A percentile compares a stretch with the other conserved stretches of the same genome.
Conservation (phyloP, 106 monocot genomes). For the Acorus calamus region DNA sequence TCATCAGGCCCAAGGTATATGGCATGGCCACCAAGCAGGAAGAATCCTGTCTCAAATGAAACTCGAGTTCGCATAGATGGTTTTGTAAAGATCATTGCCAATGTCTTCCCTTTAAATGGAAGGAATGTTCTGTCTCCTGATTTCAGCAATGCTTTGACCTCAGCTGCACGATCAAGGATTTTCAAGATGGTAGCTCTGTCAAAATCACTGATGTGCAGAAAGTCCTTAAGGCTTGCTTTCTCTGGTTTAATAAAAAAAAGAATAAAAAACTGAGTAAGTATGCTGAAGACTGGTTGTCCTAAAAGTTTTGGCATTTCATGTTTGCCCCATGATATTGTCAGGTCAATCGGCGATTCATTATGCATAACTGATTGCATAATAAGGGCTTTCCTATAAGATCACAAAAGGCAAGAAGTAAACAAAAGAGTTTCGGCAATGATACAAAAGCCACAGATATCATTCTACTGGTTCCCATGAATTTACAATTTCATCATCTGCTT, state of each 20-base stretch:
- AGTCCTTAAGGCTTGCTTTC: constrained; percentile 46
- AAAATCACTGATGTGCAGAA: constrained; percentile 85
- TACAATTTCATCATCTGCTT: too few relatives aligned
- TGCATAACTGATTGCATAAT: too few relatives aligned
- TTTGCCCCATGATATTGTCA: too few relatives aligned
- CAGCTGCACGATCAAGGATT: constrained; percentile 63
- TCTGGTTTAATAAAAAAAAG: constrained; percentile 19
- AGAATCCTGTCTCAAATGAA: constrained; percentile 96
- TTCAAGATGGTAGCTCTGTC: constrained; percentile 75
- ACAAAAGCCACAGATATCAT: too few relatives aligned
- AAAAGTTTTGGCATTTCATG: too few relatives aligned
- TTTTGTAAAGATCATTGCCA: constrained; percentile 98
- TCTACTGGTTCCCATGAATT: too few relatives aligned
- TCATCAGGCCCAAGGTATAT: constrained; percentile 93
- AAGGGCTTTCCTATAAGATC: too few relatives aligned
- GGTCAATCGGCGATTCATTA: too few relatives aligned
- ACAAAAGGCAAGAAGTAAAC: too few relatives aligned
- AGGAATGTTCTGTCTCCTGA: constrained; percentile 74
- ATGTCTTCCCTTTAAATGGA: constrained; percentile 93
- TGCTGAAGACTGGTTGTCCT: too few relatives aligned
- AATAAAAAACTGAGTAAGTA: background rate
- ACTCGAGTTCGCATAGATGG: constrained; percentile 97
- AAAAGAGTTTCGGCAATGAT: too few relatives aligned
- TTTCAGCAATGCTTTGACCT: constrained; percentile 77
- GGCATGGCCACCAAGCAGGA: constrained; percentile 91